Conservation (phyloP, 2,329 filamentous ascomycete species). For the Ploettnerulaceae sp. region DNA sequence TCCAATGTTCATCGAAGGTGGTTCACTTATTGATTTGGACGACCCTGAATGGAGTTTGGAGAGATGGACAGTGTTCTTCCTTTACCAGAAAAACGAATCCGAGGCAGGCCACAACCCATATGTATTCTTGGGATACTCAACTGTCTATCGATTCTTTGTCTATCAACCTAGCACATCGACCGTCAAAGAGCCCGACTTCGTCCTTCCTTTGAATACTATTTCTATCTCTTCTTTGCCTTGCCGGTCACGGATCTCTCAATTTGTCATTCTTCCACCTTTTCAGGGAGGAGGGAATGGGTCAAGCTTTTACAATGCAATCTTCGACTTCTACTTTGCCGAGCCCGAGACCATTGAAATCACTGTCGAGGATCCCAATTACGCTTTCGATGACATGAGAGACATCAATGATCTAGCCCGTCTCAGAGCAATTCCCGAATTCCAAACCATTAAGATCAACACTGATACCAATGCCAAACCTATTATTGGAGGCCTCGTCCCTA, state of each 20-base stretch:
- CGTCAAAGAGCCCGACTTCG: slow-evolving; percentile 37
- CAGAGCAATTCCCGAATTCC: slow-evolving; percentile 53
- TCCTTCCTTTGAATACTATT: slow-evolving; percentile 33
- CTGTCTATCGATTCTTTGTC: slow-evolving; percentile 81
- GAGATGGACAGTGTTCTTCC: slow-evolving; percentile 88
- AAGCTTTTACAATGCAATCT: slow-evolving; percentile 73
- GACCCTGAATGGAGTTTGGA: slow-evolving; percentile 68
- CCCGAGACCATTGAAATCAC: slow-evolving; percentile 75
- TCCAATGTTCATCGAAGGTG: slow-evolving; percentile 87
- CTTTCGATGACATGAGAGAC: slow-evolving; percentile 76
- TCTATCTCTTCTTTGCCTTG: slow-evolving; percentile 60
- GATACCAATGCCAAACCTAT: slow-evolving; percentile 45
- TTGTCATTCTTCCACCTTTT: slow-evolving; percentile 83
- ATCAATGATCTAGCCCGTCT: slow-evolving; percentile 66
- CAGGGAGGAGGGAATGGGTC: slow-evolving; percentile 69
- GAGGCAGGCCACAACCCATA: slow-evolving; percentile 54
- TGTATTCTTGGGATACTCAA: slow-evolving; percentile 82
- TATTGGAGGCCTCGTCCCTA: slow-evolving; percentile 43
- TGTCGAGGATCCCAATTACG: slow-evolving; percentile 88
- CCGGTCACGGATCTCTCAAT: slow-evolving; percentile 85
- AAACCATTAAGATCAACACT: slow-evolving; percentile 52
- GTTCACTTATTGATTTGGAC: slow-evolving; percentile 66
- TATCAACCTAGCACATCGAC: slow-evolving; percentile 46
- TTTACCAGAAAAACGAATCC: slow-evolving; percentile 61
- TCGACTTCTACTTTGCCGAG: slow-evolving; percentile 61